Conservation (phyloP, 371 early-diverging fungal genomes). For the Apophysomyces sp. region DNA sequence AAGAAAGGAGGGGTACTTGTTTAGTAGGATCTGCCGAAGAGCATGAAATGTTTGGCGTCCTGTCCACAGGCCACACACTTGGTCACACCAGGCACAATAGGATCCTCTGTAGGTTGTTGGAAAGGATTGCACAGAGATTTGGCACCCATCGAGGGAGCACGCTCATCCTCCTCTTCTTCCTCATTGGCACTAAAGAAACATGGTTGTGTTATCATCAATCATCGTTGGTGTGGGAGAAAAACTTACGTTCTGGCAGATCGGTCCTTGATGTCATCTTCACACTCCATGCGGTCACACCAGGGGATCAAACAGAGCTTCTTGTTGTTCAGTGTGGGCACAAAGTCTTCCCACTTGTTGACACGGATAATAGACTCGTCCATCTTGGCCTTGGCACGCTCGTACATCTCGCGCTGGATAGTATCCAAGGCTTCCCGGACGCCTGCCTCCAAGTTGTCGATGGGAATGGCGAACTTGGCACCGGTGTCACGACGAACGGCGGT, state of each 20-base stretch:
- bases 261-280: constrained; percentile 98
- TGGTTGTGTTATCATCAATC: too few relatives aligned
- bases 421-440: constrained; percentile 70
- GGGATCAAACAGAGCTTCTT: constrained; percentile 93
- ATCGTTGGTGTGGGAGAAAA: background rate
- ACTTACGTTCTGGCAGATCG: constrained; percentile 75
- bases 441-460: constrained; percentile 63
- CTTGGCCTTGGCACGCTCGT: constrained; percentile 79
- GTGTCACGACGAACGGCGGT: constrained; percentile 90
- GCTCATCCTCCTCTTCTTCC: constrained; percentile 87
- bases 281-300: constrained; percentile 94
- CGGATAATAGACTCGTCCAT: constrained; percentile 79
- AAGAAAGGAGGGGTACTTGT: too few relatives aligned
- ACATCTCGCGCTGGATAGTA: constrained; percentile 94
- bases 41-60: constrained; percentile 79
- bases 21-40: constrained; percentile 95
- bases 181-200: constrained; percentile 51
- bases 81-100: constrained; percentile 73
- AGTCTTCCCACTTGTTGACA: constrained; percentile 89
- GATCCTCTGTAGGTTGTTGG: constrained; percentile 80
- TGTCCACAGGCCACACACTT: constrained; percentile 86
- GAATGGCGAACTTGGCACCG: constrained; percentile 67
- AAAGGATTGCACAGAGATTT: constrained; percentile 99
- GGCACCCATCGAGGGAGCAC: constrained; percentile 98
- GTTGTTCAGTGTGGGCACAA: constrained; percentile 86